Evolutionary conservation across 257 asterid genomes (phyloP).

Genomic region (Solanum bulbocastanum): DNA sequence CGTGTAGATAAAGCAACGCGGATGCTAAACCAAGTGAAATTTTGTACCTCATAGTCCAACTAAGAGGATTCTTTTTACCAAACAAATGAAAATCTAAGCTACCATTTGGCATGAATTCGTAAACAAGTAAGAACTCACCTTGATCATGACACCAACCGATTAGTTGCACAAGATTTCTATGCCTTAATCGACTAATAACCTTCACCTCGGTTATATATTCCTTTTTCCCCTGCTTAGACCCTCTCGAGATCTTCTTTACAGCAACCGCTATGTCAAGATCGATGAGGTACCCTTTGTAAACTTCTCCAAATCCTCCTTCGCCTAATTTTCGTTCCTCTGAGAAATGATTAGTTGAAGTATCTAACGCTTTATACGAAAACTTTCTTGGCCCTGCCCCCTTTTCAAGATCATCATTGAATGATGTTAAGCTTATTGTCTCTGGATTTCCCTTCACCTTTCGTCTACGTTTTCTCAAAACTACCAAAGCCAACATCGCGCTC

Average conservation of each 20-base stretch:
- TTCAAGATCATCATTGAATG: slow-evolving; percentile 28
- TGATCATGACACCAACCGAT: slow-evolving; percentile 37
- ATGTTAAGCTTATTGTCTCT: slow-evolving; percentile 9
- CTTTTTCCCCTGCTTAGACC: slow-evolving; percentile 27
- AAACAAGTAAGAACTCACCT: slow-evolving; percentile 26
- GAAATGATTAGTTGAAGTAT: slow-evolving; percentile 23
- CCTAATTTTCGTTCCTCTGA: slow-evolving; percentile 23
- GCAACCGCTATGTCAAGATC: slow-evolving; percentile 23
- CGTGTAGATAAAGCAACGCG: slow-evolving; percentile 27
- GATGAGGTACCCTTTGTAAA: slow-evolving; percentile 18
- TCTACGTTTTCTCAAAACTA: slow-evolving; percentile 6
- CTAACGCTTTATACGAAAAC: slow-evolving; percentile 21
- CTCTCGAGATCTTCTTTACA: slow-evolving; percentile 25
- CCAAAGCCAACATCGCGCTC: neutral
- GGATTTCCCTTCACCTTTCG: neutral
- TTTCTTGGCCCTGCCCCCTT: slow-evolving; percentile 32
- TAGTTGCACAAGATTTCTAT: slow-evolving; percentile 25
- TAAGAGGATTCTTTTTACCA: slow-evolving; percentile 11
- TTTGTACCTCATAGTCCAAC: slow-evolving; percentile 21
- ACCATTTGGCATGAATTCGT: slow-evolving; percentile 29
- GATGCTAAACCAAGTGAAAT: slow-evolving; percentile 24
- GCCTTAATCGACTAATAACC: slow-evolving; percentile 26
- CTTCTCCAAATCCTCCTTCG: slow-evolving; percentile 31
- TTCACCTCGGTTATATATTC: slow-evolving; percentile 31
- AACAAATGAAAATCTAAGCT: slow-evolving; percentile 23